Base-by-base conservation (phyloP, 1,284 basidiomycete genomes). In the Takashimella tepidaria region DNA sequence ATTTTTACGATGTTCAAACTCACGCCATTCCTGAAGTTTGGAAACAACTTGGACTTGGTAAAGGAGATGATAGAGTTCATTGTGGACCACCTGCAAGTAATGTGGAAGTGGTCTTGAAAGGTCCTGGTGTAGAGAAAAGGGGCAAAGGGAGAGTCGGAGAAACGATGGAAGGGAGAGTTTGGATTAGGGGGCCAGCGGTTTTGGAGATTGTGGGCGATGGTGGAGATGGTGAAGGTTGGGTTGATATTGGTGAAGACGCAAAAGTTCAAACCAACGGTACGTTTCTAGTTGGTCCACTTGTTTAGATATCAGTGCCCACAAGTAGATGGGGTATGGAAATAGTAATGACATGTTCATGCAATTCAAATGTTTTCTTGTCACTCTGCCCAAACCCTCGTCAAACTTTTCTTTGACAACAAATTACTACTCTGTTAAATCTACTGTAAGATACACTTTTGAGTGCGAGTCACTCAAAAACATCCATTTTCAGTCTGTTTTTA, bases 1-100 rank as follows among this genome's bases (percentile, higher is more conserved):
- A 72, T 61, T 70, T 67, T 53, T 67, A 70, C 58, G 71, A 73
- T 56, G 57, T 75, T 1, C 69, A 72, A 55, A 58, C 60, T n/a
- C 61, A 60, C 5, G 49, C 60, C 23, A 48, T 63, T 10, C 53
- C 55, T 20, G 54, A 61, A 51, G 42, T 57, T 6, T 48, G 56
- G 24, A 54, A 55, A 45, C 59, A 58, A 19, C 47, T 58, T 21
- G 47, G 57, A 31, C 37, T 52, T 16, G 47, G 51, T 41, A 54
- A 50, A 19, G 48, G 31, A 11, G 45, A 41, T 16, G 53, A 54
- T 20, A 23, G 37, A 10, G 56, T 59, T 4, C 72, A 75, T 51
- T 56, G 64, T 2, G 75, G 75, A 21, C 63, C 74, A 3, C 74
- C 74, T 4, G 63, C 66, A 4, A 59, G 47, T 26, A 76, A 76